Conservation (phyloP, 768 basidiomycete genomes). For the Leucogyrophana mollusca region DNA sequence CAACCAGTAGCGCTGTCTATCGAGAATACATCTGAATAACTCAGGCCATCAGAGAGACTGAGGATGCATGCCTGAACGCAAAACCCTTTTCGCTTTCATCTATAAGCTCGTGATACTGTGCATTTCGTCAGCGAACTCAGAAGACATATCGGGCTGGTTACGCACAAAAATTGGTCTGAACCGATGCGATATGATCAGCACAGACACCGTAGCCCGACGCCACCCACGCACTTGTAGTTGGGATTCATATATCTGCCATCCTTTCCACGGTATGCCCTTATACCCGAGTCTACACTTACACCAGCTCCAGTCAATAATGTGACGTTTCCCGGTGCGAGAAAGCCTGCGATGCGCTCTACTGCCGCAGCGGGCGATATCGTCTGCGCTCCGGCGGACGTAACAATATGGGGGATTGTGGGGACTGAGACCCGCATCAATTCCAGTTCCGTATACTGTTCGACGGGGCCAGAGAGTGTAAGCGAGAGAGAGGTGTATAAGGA, state of each 20-base stretch:
- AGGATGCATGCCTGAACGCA: conserved; percentile 58
- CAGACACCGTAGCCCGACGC: neutral
- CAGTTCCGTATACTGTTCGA: no score
- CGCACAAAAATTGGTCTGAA: conserved; percentile 59
- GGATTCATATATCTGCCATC: conserved; percentile 89
- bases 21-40: neutral
- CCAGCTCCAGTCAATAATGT: conserved; percentile 87
- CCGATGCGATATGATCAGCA: conserved; percentile 4
- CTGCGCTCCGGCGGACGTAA: conserved; percentile 37
- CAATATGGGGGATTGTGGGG: conserved; percentile 65
- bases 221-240: conserved; percentile 69
- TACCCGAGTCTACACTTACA: conserved; percentile 93
- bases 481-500: no score
- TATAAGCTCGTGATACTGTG: conserved; percentile 76
- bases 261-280: conserved; percentile 86
- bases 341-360: conserved; percentile 57
- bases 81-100: conserved; percentile 69
- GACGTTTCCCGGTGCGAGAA: conserved; percentile 69
- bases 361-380: conserved; percentile 49
- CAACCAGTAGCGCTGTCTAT: conserved; percentile 83
- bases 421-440: conserved; percentile 71
- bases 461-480: no score
- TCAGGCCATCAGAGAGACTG: neutral
- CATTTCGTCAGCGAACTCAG: conserved; percentile 14
- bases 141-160: neutral